Percentiles rank a stretch among this genome's conserved stretches.
These are phyloP conservation scores for Punctularia strigosozonata DNA, from an alignment of 768 basidiomycete species.

Conservation along the genomic window DNA sequence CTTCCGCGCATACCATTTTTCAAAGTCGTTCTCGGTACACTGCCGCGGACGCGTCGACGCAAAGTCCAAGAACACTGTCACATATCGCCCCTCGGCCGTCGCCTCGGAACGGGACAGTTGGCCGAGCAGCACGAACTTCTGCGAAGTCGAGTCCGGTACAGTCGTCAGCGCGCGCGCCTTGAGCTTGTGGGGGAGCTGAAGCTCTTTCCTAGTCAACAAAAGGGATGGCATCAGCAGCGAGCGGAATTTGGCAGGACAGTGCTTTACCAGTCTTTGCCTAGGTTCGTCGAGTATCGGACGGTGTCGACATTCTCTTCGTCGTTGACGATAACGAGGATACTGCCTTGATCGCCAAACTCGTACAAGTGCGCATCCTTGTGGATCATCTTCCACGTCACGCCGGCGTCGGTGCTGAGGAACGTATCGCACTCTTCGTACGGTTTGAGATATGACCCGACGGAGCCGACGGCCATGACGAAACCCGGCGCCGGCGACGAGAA, in stretches of 20 bases:
- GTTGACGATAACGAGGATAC: slow-evolving; percentile 69
- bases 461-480: slow-evolving; percentile 93
- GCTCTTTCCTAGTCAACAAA: too few relatives aligned
- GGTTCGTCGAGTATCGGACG: slow-evolving; percentile 70
- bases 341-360: slow-evolving; percentile 88
- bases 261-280: slow-evolving; percentile 77
- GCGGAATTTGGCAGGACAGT: too few relatives aligned
- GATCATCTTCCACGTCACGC: slow-evolving; percentile 77
- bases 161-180: slow-evolving; percentile 75
- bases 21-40: slow-evolving; percentile 65
- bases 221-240: too few relatives aligned
- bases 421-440: slow-evolving; percentile 86
- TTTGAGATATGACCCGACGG: slow-evolving; percentile 54
- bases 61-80: slow-evolving; percentile 78
- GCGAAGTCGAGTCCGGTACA: slow-evolving; percentile 89
- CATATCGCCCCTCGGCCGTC: slow-evolving; percentile 46
- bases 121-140: slow-evolving; percentile 88
- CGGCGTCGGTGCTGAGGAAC: slow-evolving; percentile 86
- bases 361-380: slow-evolving; percentile 76
- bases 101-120: slow-evolving; percentile 55
- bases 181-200: slow-evolving; percentile 57
- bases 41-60: slow-evolving; percentile 51
- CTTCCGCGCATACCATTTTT: slow-evolving; percentile 77
- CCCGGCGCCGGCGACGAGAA: slow-evolving; percentile 96
- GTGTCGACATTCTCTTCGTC: slow-evolving; percentile 69